Evolutionary conservation across 176 grass and related monocot species (phyloP).

Genomic region (Sorghum bicolor): Sorghum_bicolor_NCBIv3 NC_012872.2:68872501-68873000

Average conservation of each 20-base stretch:
- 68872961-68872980: neutral
- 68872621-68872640: neutral
- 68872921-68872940: neutral
- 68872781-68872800: neutral
- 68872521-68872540: neutral
- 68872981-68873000: neutral
- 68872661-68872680: neutral
- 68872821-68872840: neutral
- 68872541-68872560: neutral
- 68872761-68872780: neutral
- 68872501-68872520: neutral
- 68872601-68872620: neutral
- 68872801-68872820: neutral
- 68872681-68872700: neutral
- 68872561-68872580: neutral
- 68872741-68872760: neutral
- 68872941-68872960: neutral
- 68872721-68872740: neutral
- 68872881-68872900: neutral
- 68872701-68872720: neutral
- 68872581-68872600: neutral
- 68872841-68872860: neutral
- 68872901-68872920: neutral
- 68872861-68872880: neutral
- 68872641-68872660: neutral